phyloP scores from a whole-genome alignment of 2,329 filamentous ascomycete species.

The Grosmannia penicillata region DNA sequence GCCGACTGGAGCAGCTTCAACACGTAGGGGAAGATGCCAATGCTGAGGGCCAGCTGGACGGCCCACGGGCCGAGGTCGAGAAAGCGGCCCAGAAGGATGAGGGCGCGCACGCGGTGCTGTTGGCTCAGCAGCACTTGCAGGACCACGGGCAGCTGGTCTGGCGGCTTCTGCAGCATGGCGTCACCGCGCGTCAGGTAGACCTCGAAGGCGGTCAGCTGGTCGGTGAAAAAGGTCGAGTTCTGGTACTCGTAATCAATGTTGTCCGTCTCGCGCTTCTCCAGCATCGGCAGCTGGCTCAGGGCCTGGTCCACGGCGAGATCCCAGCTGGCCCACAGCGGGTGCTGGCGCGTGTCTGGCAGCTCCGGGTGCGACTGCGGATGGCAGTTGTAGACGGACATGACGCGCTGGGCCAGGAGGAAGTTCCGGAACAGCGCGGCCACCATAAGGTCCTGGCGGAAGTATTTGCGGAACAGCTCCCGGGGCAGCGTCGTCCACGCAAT shows the following conservation, averaged over 20 bases:
- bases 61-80: conserved; percentile 94
- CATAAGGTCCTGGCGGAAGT: conserved; percentile 96
- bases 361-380: conserved; percentile 84
- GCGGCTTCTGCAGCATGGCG: conserved; percentile 70
- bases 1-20: conserved; percentile 91
- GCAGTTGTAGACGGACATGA: conserved; percentile 94
- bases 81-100: conserved; percentile 86
- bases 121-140: conserved; percentile 92
- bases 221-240: conserved; percentile 91
- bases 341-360: conserved; percentile 88
- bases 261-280: conserved; percentile 64
- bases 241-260: conserved; percentile 77
- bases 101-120: conserved; percentile 76
- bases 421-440: conserved; percentile 96
- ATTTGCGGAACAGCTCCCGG: conserved; percentile 82
- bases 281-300: conserved; percentile 69
- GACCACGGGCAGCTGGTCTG: conserved; percentile 91
- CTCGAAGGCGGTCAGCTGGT: conserved; percentile 93
- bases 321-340: conserved; percentile 95
- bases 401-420: conserved; percentile 82
- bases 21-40: conserved; percentile 98
- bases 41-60: conserved; percentile 92
- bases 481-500: conserved; percentile 96
- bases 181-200: conserved; percentile 75
- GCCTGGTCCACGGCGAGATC: conserved; percentile 95